Percentiles rank a stretch among this genome's conserved stretches.
Evolutionary conservation across 805 yeast genomes (phyloP).

Genomic region (Starmerella geochares): DNA sequence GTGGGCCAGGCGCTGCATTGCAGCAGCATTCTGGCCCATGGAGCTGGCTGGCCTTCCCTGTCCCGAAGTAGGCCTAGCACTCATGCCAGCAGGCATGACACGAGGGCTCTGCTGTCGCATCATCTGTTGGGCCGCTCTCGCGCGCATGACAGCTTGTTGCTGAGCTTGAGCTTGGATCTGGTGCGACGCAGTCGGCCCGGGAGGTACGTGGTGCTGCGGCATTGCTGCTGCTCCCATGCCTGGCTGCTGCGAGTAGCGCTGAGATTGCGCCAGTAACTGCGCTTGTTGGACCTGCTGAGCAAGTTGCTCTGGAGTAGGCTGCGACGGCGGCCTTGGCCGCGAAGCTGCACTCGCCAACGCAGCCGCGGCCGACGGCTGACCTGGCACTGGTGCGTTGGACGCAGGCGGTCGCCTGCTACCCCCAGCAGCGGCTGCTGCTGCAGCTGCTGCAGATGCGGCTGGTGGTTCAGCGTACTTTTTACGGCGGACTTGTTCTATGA

Average conservation of each 20-base stretch:
- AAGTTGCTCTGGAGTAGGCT: slow-evolving; percentile 19
- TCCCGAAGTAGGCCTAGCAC: background rate
- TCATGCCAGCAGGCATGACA: background rate
- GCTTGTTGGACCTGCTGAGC: slow-evolving; percentile 21
- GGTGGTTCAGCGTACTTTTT: slow-evolving; percentile 40
- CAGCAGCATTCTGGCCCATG: slow-evolving; percentile 5
- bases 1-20: background rate
- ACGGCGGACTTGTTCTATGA: slow-evolving; percentile 75
- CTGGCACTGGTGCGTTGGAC: background rate
- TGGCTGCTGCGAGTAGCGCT: slow-evolving; percentile 2
- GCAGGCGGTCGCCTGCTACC: background rate
- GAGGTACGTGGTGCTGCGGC: slow-evolving; percentile 19
- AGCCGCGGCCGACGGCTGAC: slow-evolving; percentile 16
- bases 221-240: background rate
- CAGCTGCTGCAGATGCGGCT: slow-evolving; percentile 17
- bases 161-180: slow-evolving; percentile 25
- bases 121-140: slow-evolving; percentile 16
- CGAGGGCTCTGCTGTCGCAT: slow-evolving; percentile 4
- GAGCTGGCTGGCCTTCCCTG: slow-evolving; percentile 14
- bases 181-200: slow-evolving; percentile 24
- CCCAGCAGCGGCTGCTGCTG: slow-evolving; percentile 2
- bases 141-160: slow-evolving; percentile 21
- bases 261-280: slow-evolving; percentile 16
- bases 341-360: slow-evolving; percentile 7
- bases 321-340: slow-evolving; percentile 3